Evolutionary conservation across 805 yeast genomes (phyloP).

Genomic region (Cyberlindnera nakhonratchasimensis): DNA sequence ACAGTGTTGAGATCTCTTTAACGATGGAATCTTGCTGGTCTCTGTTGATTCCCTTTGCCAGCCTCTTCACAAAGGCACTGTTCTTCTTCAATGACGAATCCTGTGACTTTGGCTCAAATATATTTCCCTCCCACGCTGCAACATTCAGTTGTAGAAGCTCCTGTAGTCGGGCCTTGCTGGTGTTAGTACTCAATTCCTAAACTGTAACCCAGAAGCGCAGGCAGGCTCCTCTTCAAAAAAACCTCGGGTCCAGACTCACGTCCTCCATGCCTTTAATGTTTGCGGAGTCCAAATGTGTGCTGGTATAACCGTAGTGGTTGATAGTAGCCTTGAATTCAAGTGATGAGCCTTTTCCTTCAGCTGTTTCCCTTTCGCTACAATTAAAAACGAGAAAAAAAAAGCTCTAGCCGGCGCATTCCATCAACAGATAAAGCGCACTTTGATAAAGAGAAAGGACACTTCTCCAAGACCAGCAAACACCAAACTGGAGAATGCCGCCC

Average conservation of each 20-base stretch:
- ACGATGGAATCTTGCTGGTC: slow-evolving; percentile 48
- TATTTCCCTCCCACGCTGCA: slow-evolving; percentile 23
- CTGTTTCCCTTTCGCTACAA: background rate
- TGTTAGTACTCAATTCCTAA: background rate
- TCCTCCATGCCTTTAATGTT: no score
- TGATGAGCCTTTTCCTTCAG: background rate
- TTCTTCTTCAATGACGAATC: slow-evolving; percentile 83
- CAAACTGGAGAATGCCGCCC: slow-evolving; percentile 5
- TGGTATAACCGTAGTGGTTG: no score
- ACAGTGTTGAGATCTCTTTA: slow-evolving; percentile 57
- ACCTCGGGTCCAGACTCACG: no score
- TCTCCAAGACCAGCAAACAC: background rate
- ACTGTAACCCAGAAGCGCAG: background rate
- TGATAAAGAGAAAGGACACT: background rate
- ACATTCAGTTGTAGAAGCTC: slow-evolving; percentile 15
- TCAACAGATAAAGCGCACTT: no score
- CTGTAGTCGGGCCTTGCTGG: background rate
- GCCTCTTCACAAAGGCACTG: slow-evolving; percentile 70
- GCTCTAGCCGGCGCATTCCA: background rate
- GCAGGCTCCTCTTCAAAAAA: slow-evolving; percentile 15
- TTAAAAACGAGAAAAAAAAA: no score
- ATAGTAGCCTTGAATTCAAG: no score
- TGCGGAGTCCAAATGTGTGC: no score
- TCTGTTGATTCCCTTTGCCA: slow-evolving; percentile 52
- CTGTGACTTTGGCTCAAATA: slow-evolving; percentile 26